Evolutionary conservation across 345 rosid genomes (phyloP).

Genomic region (Ricinus communis): DNA sequence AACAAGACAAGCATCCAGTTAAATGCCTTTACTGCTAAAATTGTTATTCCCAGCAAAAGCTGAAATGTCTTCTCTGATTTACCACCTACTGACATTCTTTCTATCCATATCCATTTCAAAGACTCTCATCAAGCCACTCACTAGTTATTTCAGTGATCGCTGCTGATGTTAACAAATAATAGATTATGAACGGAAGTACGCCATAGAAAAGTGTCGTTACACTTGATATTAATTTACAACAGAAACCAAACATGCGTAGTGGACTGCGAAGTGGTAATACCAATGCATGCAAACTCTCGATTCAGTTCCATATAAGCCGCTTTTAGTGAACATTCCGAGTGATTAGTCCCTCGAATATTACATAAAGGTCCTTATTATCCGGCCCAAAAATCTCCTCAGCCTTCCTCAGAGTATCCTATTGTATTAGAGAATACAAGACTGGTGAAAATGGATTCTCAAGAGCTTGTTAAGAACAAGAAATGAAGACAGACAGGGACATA

Average conservation of each 20-base stretch:
- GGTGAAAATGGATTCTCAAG: background rate
- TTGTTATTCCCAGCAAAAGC: too few relatives aligned
- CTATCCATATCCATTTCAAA: background rate
- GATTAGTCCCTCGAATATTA: slow-evolving; percentile 76
- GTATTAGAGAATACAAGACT: background rate
- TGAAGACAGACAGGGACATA: slow-evolving; percentile 19
- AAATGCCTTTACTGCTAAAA: too few relatives aligned
- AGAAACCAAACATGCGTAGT: slow-evolving; percentile 9
- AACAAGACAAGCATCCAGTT: too few relatives aligned
- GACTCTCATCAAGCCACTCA: background rate
- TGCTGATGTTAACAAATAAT: background rate
- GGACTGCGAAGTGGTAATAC: slow-evolving; percentile 11
- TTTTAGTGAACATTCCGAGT: slow-evolving; percentile 59
- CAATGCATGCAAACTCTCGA: slow-evolving; percentile 2
- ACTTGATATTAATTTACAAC: slow-evolving; percentile 22
- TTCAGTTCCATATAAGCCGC: slow-evolving; percentile 4
- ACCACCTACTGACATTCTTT: background rate
- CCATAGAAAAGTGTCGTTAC: background rate
- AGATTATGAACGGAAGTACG: background rate
- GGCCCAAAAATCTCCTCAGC: slow-evolving; percentile 81
- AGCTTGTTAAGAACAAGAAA: background rate
- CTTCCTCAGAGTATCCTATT: slow-evolving; percentile 83
- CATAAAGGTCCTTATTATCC: slow-evolving; percentile 79
- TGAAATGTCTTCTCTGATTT: background rate
- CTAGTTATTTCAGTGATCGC: background rate